Evolutionary conservation across 371 early-diverging fungal species (phyloP).

Genomic region (Mucor saturninus): DNA sequence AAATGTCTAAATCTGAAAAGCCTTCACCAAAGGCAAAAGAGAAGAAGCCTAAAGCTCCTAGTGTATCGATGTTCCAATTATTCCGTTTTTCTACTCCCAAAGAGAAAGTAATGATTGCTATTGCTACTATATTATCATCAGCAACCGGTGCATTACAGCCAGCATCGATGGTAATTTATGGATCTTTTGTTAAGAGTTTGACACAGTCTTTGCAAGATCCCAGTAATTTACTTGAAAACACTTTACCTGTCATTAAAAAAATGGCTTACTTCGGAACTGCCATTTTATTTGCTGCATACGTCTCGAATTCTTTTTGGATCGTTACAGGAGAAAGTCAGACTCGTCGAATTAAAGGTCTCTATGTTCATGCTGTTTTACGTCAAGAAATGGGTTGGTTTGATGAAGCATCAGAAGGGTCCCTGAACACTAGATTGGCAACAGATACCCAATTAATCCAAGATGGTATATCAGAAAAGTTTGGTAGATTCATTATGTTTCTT

Average conservation of each 20-base stretch:
- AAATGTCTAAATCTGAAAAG: neutral
- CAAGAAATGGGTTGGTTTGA: slow-evolving; percentile 94
- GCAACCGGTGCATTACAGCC: slow-evolving; percentile 47
- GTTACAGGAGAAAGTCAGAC: slow-evolving; percentile 39
- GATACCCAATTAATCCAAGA: slow-evolving; percentile 81
- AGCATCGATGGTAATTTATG: slow-evolving; percentile 45
- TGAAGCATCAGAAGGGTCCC: slow-evolving; percentile 60
- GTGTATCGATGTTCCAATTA: slow-evolving; percentile 34
- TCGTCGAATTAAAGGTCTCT: slow-evolving; percentile 44
- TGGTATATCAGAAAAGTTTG: slow-evolving; percentile 86
- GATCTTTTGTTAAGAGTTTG: slow-evolving; percentile 31
- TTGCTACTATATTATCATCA: slow-evolving; percentile 33
- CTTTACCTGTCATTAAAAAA: slow-evolving; percentile 35
- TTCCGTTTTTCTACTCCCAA: slow-evolving; percentile 42
- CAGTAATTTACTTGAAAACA: slow-evolving; percentile 14
- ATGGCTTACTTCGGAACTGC: slow-evolving; percentile 51
- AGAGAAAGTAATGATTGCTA: slow-evolving; percentile 33
- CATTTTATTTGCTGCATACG: slow-evolving; percentile 34
- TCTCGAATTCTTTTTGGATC: slow-evolving; percentile 43
- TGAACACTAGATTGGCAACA: slow-evolving; percentile 72
- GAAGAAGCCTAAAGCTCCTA: slow-evolving; percentile 33
- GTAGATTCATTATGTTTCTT: slow-evolving; percentile 63
- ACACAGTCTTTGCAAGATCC: slow-evolving; percentile 11
- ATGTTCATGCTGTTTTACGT: slow-evolving; percentile 73
- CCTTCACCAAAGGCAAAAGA: neutral